Conservation (phyloP, 2,329 filamentous ascomycete genomes). For the Nigrospora osmanthi region DNA sequence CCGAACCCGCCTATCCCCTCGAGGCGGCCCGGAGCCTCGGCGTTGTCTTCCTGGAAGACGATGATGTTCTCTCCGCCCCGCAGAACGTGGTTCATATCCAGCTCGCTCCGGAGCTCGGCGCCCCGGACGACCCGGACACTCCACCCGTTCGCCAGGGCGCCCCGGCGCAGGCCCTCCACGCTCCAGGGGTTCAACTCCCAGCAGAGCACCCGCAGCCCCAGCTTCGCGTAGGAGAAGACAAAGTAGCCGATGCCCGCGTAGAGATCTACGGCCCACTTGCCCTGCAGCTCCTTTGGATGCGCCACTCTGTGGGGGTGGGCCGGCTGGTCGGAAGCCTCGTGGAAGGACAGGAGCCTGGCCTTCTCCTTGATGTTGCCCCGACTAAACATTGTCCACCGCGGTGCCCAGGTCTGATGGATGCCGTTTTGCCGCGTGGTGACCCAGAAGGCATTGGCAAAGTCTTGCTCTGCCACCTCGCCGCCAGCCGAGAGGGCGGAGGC, state of each 20-base stretch:
- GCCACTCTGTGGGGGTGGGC: conserved; percentile 3
- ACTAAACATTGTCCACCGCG: conserved; percentile 89
- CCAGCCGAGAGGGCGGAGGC: conserved; percentile 8
- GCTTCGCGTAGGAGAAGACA: conserved; percentile 70
- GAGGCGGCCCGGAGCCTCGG: conserved; percentile 36
- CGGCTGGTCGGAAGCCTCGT: conserved; percentile 19
- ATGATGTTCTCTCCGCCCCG: conserved; percentile 46
- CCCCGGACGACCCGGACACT: conserved; percentile 43
- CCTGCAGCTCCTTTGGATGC: conserved; percentile 3
- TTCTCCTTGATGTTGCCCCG: conserved; percentile 89
- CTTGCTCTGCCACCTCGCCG: conserved; percentile 23
- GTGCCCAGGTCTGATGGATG: conserved; percentile 79
- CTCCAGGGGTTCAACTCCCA: conserved; percentile 92
- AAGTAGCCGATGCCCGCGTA: conserved; percentile 96
- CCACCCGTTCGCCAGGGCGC: conserved; percentile 65
- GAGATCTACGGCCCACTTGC: conserved; percentile 62
- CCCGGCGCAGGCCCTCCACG: conserved; percentile 72
- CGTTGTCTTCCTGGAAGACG: conserved; percentile 64
- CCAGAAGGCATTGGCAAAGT: conserved; percentile 70
- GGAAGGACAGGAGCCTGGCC: conserved; percentile 58
- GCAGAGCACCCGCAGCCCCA: conserved; percentile 67
- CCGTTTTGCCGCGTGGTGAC: conserved; percentile 70
- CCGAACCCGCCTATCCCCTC: conserved; percentile 22
- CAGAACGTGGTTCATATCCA: conserved; percentile 23
- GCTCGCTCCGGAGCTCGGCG: conserved; percentile 27